Base-by-base conservation (phyloP, 2,329 filamentous ascomycete species). In the Passalora sequoiae region DNA sequence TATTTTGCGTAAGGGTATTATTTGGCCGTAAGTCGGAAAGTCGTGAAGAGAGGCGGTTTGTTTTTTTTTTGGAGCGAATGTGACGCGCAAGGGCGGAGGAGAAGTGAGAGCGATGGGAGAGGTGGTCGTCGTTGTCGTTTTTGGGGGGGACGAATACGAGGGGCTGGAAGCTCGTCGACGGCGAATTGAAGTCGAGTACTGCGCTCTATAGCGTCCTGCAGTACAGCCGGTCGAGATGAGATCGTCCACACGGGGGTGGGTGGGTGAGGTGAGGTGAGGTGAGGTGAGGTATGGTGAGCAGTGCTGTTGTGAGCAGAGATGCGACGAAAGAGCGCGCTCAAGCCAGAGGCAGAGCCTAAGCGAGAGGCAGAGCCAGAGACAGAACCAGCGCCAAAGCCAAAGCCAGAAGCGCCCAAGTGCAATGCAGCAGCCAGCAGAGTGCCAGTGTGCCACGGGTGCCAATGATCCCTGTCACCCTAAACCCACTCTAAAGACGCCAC, bases 1-100 rank as follows among this genome's bases (percentile, higher is more conserved):
- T 37, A 42, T 15, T 33, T 38, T 15, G 46, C 19, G 35, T 24
- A 22, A 32, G 44, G 38, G 45, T 42, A 53, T 53, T 53, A 53
- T 35, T 46, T 49, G 51, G 51, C 48, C 51, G 51, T 53, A 44
- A 45, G 45, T 51, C 43, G 43, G 45, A 33, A 33, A 44, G 38
- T 47, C 48, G 48, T 49, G 9, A 47, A 40, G 39, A n/a, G n/a
- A 46, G 42, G 41, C 30, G 33, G 42, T 40, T 41, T n/a, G n/a
- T n/a, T n/a, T n/a, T n/a, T n/a, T n/a, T n/a, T n/a, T 35, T 46
- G 35, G 43, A 44, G 43, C 36, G 50, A 46, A 45, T 50, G 50
- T 53, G 45, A 39, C 45, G 48, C 32, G 21, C 40, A 22, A 29
- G 22, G 21, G 32, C 29, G 25, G 38, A 31, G 30, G 44, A 47